Evolutionary conservation across 345 rosid genomes (phyloP).

Genomic region (rapeseed (Brassica napus)): DNA sequence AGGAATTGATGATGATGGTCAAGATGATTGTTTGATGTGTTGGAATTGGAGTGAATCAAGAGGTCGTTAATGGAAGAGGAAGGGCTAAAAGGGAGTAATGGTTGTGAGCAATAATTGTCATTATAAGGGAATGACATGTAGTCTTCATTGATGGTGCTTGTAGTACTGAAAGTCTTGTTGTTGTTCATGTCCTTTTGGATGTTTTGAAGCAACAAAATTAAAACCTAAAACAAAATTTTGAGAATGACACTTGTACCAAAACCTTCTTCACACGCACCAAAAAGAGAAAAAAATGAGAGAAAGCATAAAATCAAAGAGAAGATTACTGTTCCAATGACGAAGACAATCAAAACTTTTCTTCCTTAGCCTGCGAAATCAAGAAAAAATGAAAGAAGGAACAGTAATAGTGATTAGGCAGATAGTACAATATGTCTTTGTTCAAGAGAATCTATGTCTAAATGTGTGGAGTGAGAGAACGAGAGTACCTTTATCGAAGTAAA

Average conservation of each 20-base stretch:
- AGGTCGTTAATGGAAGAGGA: slow-evolving; percentile 37
- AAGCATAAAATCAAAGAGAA: slow-evolving; percentile 22
- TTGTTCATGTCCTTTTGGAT: slow-evolving; percentile 38
- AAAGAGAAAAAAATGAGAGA: slow-evolving; percentile 21
- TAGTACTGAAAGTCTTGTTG: slow-evolving; percentile 33
- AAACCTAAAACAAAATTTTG: slow-evolving; percentile 32
- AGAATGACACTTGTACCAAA: slow-evolving; percentile 45
- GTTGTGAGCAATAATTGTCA: slow-evolving; percentile 44
- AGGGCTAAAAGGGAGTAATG: slow-evolving; percentile 39
- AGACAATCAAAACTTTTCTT: slow-evolving; percentile 28
- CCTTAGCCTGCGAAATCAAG: slow-evolving; percentile 34
- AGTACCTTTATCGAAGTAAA: slow-evolving; percentile 42
- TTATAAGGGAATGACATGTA: slow-evolving; percentile 37
- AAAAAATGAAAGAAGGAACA: slow-evolving; percentile 4
- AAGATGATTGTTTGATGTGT: slow-evolving; percentile 30
- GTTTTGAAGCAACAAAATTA: slow-evolving; percentile 25
- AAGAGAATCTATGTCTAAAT: slow-evolving; percentile 40
- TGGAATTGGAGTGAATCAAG: slow-evolving; percentile 31
- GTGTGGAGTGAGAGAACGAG: slow-evolving; percentile 38
- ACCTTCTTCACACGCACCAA: slow-evolving; percentile 22
- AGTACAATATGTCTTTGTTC: slow-evolving; percentile 39
- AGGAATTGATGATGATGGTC: slow-evolving; percentile 30
- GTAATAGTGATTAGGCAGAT: slow-evolving; percentile 29
- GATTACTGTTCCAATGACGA: slow-evolving; percentile 38
- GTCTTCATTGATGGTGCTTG: slow-evolving; percentile 42